Base-by-base conservation (phyloP, 495 filamentous ascomycete genomes). In the Penicillium verhagenii region DNA sequence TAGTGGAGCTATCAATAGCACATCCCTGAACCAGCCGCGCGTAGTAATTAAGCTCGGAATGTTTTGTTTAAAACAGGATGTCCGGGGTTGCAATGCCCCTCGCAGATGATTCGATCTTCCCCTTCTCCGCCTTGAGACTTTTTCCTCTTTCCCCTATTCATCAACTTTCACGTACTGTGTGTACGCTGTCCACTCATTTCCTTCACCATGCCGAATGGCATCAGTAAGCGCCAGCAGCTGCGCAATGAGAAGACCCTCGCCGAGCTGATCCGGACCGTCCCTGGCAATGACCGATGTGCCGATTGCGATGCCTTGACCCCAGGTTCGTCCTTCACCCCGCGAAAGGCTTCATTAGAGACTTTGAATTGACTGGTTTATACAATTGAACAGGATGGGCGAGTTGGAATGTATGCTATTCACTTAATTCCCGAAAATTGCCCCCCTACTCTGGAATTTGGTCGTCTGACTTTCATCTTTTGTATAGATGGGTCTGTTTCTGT, bases 181-280 rank as follows among this genome's bases (percentile, higher is more conserved):
- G 47, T 59, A 57, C 59, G 59, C 43, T 53, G 52, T 55, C 58
- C 52, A 56, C 55, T 65, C 50, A 46, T 57, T 61, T 45, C 51
- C 20, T 50, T 63, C 56, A 70, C 11, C 58, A 86, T 86, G 82
- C 73, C 79, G 9, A 70, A 70, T 13, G 72, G 74, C 38, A 76
- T 85, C 53, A 96, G 83, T 79, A 98, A 97, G 82, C 92, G 94
- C 67, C 89, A 96, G 75, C 92, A 96, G 79, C 89, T 86, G 80
- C 92, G 94, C 76, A 96, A 97, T 72, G 94, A 98, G 79, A 90
- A 87, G 66, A 76, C 84, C 25, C 78, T 98, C 60, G 90, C 96
- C 67, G 94, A 97, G 29, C 82, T 98, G 55, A 87, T 97, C 69
- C 88, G 88, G 52, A 83, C 72, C 13, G 88, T 96, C 38, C 85